Conservation (phyloP, 2,329 filamentous ascomycete genomes). For the Beauveria sp. region DNA sequence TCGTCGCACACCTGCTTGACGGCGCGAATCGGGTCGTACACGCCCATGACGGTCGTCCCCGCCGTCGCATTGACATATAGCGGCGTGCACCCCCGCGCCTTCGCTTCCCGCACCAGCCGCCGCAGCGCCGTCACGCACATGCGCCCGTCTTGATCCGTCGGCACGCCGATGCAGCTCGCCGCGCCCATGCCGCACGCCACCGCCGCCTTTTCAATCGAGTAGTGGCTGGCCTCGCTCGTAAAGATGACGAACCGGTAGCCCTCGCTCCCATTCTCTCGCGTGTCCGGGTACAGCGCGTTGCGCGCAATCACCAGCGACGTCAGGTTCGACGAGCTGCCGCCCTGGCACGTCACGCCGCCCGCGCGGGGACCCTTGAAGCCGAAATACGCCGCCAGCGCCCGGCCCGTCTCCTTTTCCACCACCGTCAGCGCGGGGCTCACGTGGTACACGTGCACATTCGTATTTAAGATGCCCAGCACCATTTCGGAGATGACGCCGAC, state of each 20-base stretch:
- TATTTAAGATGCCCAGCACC: constrained; percentile 78
- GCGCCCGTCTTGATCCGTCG: constrained; percentile 62
- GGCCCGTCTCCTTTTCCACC: constrained; percentile 76
- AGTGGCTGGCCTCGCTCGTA: constrained; percentile 84
- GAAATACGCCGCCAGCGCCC: constrained; percentile 65
- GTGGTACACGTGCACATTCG: constrained; percentile 89
- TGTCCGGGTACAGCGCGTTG: constrained; percentile 73
- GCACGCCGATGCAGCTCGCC: constrained; percentile 62
- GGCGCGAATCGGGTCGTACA: constrained; percentile 70
- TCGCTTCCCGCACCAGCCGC: constrained; percentile 52
- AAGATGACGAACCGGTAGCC: constrained; percentile 73
- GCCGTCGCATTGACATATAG: constrained; percentile 95
- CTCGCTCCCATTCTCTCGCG: constrained; percentile 65
- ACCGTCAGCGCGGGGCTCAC: constrained; percentile 83
- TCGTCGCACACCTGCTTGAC: constrained; percentile 64
- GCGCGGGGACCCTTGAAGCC: constrained; percentile 64
- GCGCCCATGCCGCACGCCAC: constrained; percentile 80
- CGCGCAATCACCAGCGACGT: constrained; percentile 81
- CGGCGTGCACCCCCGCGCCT: constrained; percentile 63
- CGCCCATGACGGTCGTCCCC: constrained; percentile 89
- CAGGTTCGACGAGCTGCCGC: constrained; percentile 77
- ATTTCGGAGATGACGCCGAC: constrained; percentile 84
- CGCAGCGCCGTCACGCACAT: constrained; percentile 64
- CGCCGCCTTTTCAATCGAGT: constrained; percentile 88
- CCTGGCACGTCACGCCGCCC: constrained; percentile 70